Base-by-base conservation (phyloP, 805 yeast species). In the Suhomyces pyralidae region DNA sequence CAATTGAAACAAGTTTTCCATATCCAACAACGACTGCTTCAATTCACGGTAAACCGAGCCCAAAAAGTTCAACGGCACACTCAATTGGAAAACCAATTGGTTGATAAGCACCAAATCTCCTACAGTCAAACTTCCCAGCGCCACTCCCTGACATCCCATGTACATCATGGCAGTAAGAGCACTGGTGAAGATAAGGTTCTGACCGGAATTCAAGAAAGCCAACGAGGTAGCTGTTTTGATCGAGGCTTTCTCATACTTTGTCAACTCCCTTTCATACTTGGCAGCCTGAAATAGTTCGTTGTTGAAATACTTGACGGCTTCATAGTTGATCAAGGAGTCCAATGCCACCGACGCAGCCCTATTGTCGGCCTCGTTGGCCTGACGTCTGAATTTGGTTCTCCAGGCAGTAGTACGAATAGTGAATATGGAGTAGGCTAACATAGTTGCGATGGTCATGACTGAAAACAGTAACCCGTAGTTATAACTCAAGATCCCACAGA, bases 141-240 rank as follows among this genome's bases (percentile, higher is more conserved):
- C 84, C n/a, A 94, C 94, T 25, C 98, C 98, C 51, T 84, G 83
- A 62, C 97, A 90, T 14, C 97, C 97, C 96, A 94, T 86, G 68
- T 89, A 94, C 99, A 94, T 94, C 96, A 94, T 94, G 1, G 85
- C 88, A 1, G 99, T 94, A 57, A 94, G 74, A 1, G 99, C 98
- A 40, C 88, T 70, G 0, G 97, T 89, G 71, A 88, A 88, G 30
- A 88, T 88, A 51, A 87, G 60, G 64, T 85, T 88, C 66, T 88
- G 96, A 15, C 96, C 96, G 0, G 90, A 78, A 58, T 88, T 88
- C 55, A 88, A 74, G 62, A 80, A 88, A 22, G 94, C 91, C 56
- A 88, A 72, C 0, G 94, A 88, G 3, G 93, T 88, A 2, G 93
- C 91, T n/a, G 88, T 90, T 63, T 87, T 86, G 58, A 88, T 83